Evolutionary conservation across 257 asterid genomes (phyloP).

Genomic region (Solanum chmielewskii): DNA sequence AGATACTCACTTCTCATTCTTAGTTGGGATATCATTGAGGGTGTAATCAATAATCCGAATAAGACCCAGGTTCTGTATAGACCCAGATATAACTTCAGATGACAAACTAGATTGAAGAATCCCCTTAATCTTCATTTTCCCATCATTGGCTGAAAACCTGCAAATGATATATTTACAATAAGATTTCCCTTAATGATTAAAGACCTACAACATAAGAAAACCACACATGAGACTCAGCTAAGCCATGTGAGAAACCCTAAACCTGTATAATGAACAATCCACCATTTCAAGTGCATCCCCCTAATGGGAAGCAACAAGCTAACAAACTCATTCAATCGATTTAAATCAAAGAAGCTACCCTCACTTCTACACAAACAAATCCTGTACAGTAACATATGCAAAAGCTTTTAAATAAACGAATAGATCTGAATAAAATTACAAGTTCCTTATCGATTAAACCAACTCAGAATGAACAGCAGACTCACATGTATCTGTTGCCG

Average conservation of each 20-base stretch:
- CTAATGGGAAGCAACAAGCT: not conserved
- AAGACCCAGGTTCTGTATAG: constrained; percentile 70
- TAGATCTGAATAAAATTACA: not conserved
- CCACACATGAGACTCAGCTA: not conserved
- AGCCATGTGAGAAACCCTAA: not conserved
- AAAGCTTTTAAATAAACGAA: not conserved
- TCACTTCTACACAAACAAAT: not conserved
- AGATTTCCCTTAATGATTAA: not conserved
- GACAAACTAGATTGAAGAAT: constrained; percentile 50
- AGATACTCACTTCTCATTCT: constrained; percentile 50
- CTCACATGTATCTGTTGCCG: constrained; percentile 51
- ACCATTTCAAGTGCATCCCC: not conserved
- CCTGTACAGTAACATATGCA: not conserved
- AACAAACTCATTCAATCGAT: not conserved
- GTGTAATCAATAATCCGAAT: constrained; percentile 62
- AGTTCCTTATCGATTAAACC: not conserved
- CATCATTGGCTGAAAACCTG: constrained; percentile 84
- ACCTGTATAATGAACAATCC: not conserved
- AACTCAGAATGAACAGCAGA: not conserved
- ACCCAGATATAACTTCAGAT: constrained; percentile 60
- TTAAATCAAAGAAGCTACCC: not conserved
- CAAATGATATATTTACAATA: not conserved
- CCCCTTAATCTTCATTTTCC: constrained; percentile 58
- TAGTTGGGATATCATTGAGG: constrained; percentile 61
- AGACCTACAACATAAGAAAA: not conserved